Evolutionary conservation across 441 rosid species (phyloP).

Genomic region (Metrosideros polymorpha): DNA sequence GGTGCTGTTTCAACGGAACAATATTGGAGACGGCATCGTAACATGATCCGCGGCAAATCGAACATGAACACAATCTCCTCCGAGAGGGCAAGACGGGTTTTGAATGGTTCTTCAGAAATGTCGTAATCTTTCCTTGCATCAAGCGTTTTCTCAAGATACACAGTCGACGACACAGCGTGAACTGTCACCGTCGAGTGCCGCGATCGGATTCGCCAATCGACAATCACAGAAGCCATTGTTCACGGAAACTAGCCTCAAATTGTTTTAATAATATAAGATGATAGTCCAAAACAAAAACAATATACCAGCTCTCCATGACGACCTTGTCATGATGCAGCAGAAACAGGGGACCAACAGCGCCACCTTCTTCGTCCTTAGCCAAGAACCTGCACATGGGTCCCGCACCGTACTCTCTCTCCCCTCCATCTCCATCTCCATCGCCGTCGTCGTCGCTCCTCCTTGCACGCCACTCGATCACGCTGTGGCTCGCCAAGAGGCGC

Average conservation of each 20-base stretch:
- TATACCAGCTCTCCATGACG: slow-evolving; percentile 1
- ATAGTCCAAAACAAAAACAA: background rate
- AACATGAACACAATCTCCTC: background rate
- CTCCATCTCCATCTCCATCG: background rate
- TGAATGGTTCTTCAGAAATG: background rate
- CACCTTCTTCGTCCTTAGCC: background rate
- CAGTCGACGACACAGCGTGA: background rate
- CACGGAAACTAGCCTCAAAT: background rate
- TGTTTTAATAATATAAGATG: background rate
- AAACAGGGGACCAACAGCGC: background rate
- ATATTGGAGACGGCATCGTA: background rate
- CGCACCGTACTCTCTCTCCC: background rate
- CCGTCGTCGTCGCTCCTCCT: background rate
- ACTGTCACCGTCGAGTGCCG: background rate
- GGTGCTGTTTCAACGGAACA: background rate
- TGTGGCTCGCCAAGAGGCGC: background rate
- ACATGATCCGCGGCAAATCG: background rate
- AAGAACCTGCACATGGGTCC: background rate
- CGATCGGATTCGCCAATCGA: background rate
- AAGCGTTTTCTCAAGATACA: background rate
- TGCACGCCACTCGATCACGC: background rate
- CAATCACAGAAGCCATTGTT: background rate
- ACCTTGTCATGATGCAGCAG: background rate
- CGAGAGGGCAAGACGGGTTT: background rate
- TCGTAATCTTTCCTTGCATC: background rate